Conservation (phyloP, 257 asterid species). For the Nicotiana knightiana region DNA sequence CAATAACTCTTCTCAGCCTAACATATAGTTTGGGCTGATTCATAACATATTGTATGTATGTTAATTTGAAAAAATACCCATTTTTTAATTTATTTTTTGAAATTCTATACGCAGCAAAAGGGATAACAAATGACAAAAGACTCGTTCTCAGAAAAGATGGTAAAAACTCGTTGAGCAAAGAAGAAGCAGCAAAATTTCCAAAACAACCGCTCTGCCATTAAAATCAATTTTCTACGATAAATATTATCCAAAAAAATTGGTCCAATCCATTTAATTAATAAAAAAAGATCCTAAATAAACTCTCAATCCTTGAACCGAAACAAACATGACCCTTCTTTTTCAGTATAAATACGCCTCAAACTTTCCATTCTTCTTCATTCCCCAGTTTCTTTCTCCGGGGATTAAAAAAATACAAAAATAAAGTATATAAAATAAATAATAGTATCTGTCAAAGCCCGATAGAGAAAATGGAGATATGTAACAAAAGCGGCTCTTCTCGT, state of each 20-base stretch:
- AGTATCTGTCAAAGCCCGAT: background rate
- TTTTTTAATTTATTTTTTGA: no score
- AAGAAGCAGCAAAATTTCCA: background rate
- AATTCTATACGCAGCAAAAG: background rate
- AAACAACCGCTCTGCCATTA: background rate
- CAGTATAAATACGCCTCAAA: background rate
- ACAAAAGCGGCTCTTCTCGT: background rate
- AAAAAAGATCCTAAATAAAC: background rate
- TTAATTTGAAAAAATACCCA: no score
- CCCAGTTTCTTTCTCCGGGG: constrained; percentile 1
- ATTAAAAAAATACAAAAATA: background rate
- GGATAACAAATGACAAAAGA: background rate
- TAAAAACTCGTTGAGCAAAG: background rate
- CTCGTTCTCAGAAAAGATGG: background rate
- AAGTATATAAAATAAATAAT: background rate
- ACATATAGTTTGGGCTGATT: no score
- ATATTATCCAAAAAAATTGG: background rate
- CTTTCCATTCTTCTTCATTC: background rate
- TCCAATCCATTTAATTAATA: background rate
- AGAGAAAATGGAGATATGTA: background rate
- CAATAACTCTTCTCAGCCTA: no score
- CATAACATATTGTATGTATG: no score
- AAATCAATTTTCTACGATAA: background rate
- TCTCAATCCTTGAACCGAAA: background rate
- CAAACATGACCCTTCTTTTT: background rate